phyloP scores from a whole-genome alignment of 257 asterid species.

The Scutellaria baicalensis region DNA sequence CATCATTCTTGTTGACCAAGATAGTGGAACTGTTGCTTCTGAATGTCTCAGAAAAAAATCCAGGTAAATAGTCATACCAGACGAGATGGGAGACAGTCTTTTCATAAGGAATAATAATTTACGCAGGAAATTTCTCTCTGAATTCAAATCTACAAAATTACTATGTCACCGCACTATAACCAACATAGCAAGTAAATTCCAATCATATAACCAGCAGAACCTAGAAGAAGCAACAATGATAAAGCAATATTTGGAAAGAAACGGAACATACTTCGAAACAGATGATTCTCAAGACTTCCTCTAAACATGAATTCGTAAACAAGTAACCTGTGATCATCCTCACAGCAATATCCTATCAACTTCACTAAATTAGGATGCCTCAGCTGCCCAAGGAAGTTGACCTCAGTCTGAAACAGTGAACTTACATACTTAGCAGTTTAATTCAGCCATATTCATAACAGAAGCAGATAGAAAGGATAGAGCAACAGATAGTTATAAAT shows the following conservation, averaged over 20 bases:
- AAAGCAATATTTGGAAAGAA: constrained; percentile 27
- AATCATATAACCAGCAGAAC: background rate
- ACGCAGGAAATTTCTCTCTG: background rate
- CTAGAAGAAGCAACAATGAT: background rate
- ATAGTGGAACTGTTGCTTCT: constrained; percentile 77
- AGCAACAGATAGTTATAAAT: background rate
- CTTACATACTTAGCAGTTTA: background rate
- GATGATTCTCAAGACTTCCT: constrained; percentile 98
- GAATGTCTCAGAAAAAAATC: constrained; percentile 60
- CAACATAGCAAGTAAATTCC: background rate
- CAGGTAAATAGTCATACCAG: constrained; percentile 21
- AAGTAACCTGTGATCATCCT: constrained; percentile 95
- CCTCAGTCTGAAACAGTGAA: constrained; percentile 66
- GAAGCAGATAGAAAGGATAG: background rate
- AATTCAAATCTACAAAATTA: background rate
- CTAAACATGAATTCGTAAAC: constrained; percentile 98
- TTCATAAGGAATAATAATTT: background rate
- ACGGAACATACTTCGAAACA: constrained; percentile 77
- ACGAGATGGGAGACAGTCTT: background rate
- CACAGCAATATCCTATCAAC: constrained; percentile 98
- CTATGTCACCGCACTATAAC: background rate
- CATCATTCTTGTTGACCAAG: constrained; percentile 98
- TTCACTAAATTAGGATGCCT: constrained; percentile 94
- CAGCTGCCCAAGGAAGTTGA: constrained; percentile 94
- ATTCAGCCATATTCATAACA: background rate